phyloP scores from a whole-genome alignment of 805 yeast genomes.

The Saturnispora zaruensis region DNA sequence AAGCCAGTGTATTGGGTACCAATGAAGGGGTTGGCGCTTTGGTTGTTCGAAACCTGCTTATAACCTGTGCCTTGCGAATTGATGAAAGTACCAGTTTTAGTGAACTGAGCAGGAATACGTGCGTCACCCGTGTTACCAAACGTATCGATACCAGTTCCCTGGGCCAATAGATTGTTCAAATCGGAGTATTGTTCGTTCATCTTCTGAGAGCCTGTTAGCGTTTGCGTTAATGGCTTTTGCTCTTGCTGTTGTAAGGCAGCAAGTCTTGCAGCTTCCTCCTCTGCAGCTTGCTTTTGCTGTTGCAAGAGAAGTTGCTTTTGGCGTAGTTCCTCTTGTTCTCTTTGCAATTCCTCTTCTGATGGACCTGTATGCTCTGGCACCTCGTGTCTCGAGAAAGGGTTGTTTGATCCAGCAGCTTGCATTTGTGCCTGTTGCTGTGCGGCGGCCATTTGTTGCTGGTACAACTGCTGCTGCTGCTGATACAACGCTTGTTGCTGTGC shows the following conservation, averaged over 20 bases:
- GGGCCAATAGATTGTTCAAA: conserved; percentile 67
- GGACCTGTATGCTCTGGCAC: conserved; percentile 16
- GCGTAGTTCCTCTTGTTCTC: conserved; percentile 38
- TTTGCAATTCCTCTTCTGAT: conserved; percentile 36
- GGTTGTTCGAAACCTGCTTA: conserved; percentile 40
- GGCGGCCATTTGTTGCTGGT: conserved; percentile 19
- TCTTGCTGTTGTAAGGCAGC: conserved; percentile 21
- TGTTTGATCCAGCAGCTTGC: conserved; percentile 32
- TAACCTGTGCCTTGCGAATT: conserved; percentile 85
- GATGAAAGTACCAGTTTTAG: conserved; percentile 69
- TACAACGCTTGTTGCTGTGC: conserved; percentile 14
- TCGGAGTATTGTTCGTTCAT: conserved; percentile 57
- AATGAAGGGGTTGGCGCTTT: conserved; percentile 45
- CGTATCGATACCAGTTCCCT: conserved; percentile 89
- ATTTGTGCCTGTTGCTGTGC: conserved; percentile 29
- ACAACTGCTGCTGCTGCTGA: conserved; percentile 18
- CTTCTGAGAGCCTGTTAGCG: conserved; percentile 45
- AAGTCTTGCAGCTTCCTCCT: conserved; percentile 13
- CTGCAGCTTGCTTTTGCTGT: conserved; percentile 11
- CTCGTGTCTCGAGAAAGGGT: conserved; percentile 27
- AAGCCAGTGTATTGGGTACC: conserved; percentile 68
- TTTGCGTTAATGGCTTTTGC: conserved; percentile 33
- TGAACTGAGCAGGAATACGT: conserved; percentile 89
- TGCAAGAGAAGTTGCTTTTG: conserved; percentile 10
- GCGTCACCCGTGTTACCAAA: conserved; percentile 81